Conservation (phyloP, 176 grass and related monocot species). For the Calamus simplicifolius region DNA sequence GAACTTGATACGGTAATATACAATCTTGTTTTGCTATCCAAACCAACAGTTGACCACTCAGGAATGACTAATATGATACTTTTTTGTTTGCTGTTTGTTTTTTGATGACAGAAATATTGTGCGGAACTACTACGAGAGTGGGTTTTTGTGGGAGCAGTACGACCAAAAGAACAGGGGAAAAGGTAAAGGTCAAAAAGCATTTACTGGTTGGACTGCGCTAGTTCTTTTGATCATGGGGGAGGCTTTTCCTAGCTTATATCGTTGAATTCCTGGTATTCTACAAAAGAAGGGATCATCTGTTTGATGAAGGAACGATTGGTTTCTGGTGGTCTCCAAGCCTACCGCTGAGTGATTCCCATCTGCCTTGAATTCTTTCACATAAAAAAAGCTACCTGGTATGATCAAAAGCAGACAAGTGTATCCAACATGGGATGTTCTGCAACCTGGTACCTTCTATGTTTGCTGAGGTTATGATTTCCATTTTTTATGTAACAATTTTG, state of each 20-base stretch:
- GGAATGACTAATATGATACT: background rate
- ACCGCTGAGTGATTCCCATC: no score
- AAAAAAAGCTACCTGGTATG: no score
- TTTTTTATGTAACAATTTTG: no score
- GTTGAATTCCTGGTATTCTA: constrained; percentile 19
- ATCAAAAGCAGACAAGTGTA: no score
- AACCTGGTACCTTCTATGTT: no score
- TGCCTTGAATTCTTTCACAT: no score
- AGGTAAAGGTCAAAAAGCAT: constrained; percentile 75
- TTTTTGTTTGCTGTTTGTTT: background rate
- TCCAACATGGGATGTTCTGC: no score
- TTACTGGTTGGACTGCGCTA: constrained; percentile 91
- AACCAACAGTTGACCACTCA: background rate
- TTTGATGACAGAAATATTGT: constrained; percentile 54
- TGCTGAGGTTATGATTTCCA: no score
- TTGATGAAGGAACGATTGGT: no score
- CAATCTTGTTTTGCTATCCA: background rate
- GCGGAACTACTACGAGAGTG: constrained; percentile 60
- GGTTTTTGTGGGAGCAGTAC: constrained; percentile 94
- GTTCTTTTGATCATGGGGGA: constrained; percentile 77
- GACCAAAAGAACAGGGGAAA: constrained; percentile 82
- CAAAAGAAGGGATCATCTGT: no score
- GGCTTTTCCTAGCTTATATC: constrained; percentile 64
- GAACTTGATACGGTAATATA: constrained; percentile 79
- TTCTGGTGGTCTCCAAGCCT: no score